A percentile compares a stretch with the other conserved stretches of the same genome.
phyloP scores from a whole-genome alignment of 495 filamentous ascomycete species.

The Letharia lupina region DNA sequence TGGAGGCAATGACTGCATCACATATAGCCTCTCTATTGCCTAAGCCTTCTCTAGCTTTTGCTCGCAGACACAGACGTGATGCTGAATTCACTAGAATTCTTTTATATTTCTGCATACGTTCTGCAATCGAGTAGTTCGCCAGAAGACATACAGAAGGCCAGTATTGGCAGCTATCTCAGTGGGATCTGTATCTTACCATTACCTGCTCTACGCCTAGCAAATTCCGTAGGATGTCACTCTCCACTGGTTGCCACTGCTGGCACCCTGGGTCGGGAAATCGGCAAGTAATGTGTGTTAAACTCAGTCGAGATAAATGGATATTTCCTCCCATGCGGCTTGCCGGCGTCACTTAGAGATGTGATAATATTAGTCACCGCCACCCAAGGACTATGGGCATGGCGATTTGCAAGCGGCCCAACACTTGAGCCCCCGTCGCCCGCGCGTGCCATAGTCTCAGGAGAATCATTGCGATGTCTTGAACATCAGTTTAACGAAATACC shows the following conservation, averaged over 20 bases:
- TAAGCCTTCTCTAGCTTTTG: not conserved
- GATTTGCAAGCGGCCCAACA: not conserved
- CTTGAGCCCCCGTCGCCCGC: too few relatives aligned
- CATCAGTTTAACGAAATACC: too few relatives aligned
- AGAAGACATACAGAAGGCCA: not conserved
- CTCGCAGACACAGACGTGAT: not conserved
- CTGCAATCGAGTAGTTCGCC: not conserved
- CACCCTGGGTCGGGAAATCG: not conserved
- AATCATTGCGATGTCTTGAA: not conserved
- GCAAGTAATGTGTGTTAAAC: not conserved
- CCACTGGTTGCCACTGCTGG: not conserved
- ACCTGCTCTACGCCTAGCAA: not conserved
- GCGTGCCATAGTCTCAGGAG: not conserved
- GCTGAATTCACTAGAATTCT: not conserved
- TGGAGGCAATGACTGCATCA: not conserved
- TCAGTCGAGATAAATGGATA: not conserved
- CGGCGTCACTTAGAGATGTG: not conserved
- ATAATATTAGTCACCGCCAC: not conserved
- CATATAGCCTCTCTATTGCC: not conserved
- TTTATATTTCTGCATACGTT: not conserved
- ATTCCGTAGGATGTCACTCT: not conserved
- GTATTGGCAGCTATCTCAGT: not conserved
- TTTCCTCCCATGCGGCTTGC: not conserved
- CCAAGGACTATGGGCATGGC: not conserved
- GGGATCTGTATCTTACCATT: not conserved